Conservation (phyloP, 179 eudicot genomes). For the Spinacia oleracea region DNA sequence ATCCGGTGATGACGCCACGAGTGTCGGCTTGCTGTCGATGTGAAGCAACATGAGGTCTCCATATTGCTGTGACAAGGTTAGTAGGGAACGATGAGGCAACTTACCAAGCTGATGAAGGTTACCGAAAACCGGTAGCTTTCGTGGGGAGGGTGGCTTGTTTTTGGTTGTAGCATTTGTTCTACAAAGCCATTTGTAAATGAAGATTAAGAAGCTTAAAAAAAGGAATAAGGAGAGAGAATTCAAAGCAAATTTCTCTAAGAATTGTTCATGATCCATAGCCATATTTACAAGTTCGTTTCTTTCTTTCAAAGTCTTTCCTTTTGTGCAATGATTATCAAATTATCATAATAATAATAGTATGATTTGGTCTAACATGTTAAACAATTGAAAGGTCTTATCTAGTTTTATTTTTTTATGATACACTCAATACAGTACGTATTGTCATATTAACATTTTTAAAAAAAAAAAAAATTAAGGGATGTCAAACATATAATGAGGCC, state of each 20-base stretch:
- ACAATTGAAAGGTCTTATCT: too few species aligned
- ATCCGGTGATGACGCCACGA: constrained; percentile 41
- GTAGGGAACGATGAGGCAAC: constrained; percentile 37
- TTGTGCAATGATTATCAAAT: too few species aligned
- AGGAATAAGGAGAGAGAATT: neutral
- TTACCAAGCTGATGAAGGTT: constrained; percentile 49
- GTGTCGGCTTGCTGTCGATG: constrained; percentile 32
- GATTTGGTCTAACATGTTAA: too few species aligned
- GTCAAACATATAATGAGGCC: too few species aligned
- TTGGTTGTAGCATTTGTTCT: neutral
- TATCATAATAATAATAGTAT: too few species aligned
- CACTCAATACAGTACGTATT: too few species aligned
- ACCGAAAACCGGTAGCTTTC: constrained; percentile 46
- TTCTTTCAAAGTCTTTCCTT: neutral
- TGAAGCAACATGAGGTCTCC: constrained; percentile 44
- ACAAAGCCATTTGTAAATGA: constrained; percentile 27
- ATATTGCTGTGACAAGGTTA: constrained; percentile 26
- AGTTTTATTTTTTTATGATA: too few species aligned
- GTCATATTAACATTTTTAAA: too few species aligned
- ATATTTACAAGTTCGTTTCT: neutral
- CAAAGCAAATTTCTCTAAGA: constrained; percentile 1
- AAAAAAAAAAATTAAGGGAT: too few species aligned
- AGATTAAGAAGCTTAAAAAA: constrained; percentile 2
- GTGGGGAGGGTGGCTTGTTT: constrained; percentile 48
- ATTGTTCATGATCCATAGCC: neutral